phyloP scores from a whole-genome alignment of 257 asterid species.

The Plectranthus barbatus region DNA sequence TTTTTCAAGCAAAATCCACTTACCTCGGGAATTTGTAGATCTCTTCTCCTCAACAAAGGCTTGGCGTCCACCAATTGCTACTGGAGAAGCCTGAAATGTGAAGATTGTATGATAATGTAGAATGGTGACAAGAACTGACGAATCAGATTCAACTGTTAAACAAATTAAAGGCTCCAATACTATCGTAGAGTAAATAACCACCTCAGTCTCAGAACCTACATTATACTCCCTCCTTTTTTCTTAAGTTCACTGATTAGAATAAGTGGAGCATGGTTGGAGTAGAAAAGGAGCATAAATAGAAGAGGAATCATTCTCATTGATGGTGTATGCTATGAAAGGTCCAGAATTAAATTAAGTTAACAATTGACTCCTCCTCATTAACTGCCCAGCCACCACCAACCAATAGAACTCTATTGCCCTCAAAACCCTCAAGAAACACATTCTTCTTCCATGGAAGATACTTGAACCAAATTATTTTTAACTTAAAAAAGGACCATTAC shows the following conservation, averaged over 20 bases:
- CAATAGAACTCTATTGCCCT: too few relatives aligned
- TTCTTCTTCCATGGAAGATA: too few relatives aligned
- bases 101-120: constrained; percentile 6
- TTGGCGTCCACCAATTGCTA: constrained; percentile 42
- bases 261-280: background rate
- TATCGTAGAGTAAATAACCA: background rate
- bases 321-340: too few relatives aligned
- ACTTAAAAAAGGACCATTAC: too few relatives aligned
- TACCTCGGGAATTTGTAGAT: constrained; percentile 51
- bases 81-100: constrained; percentile 48
- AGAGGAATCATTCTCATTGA: too few relatives aligned
- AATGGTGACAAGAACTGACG: background rate
- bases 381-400: too few relatives aligned
- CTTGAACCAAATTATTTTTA: too few relatives aligned
- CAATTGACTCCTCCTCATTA: too few relatives aligned
- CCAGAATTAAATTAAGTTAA: too few relatives aligned
- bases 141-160: background rate
- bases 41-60: constrained; percentile 46
- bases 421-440: too few relatives aligned
- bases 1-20: constrained; percentile 17
- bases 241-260: background rate
- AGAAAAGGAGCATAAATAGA: too few relatives aligned
- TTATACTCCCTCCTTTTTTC: background rate
- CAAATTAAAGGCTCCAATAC: background rate
- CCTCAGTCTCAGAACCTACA: background rate